These are phyloP conservation scores for Coemansia asiatica DNA, from an alignment of 192 early-diverging fungal species.

Conservation along the genomic window DNA sequence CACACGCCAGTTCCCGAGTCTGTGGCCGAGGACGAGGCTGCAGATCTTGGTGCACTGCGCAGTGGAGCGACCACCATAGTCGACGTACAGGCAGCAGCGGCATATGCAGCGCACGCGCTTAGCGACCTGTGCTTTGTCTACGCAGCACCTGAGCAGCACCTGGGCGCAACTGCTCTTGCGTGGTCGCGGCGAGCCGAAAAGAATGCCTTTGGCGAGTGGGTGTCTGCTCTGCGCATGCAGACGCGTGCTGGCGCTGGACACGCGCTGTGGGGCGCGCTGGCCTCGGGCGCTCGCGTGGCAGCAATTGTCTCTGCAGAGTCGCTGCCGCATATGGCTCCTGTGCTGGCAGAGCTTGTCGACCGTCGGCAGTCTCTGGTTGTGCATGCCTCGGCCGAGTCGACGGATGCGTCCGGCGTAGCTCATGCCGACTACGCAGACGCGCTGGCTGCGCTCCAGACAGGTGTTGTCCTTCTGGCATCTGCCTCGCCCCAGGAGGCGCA, in stretches of 20 bases:
- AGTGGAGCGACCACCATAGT: constrained; percentile 23
- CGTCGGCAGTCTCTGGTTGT: constrained; percentile 69
- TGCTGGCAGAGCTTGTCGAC: constrained; percentile 71
- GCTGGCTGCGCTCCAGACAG: constrained; percentile 73
- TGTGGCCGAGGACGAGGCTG: constrained; percentile 25
- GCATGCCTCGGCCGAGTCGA: constrained; percentile 74
- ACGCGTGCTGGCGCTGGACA: constrained; percentile 78
- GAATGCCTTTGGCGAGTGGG: constrained; percentile 70
- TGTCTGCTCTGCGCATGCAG: constrained; percentile 73
- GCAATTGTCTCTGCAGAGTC: constrained; percentile 74
- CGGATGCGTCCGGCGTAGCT: constrained; percentile 57
- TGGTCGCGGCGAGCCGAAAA: constrained; percentile 66
- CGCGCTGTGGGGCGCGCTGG: constrained; percentile 75
- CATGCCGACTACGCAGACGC: constrained; percentile 73
- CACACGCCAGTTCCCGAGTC: constrained; percentile 43
- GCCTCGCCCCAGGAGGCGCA: constrained; percentile 81
- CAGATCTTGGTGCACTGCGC: constrained; percentile 25
- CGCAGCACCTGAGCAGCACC: constrained; percentile 61
- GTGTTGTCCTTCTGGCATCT: constrained; percentile 75
- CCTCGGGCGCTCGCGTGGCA: constrained; percentile 46
- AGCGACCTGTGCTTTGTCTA: constrained; percentile 85
- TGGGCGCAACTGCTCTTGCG: constrained; percentile 63
- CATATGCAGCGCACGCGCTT: constrained; percentile 76
- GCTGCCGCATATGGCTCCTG: constrained; percentile 78
- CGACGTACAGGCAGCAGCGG: constrained; percentile 65